A percentile compares a stretch with the other conserved stretches of the same genome.
Evolutionary conservation across 176 grass and related monocot species (phyloP).

Genomic region (Eragrostis nindensis): DNA sequence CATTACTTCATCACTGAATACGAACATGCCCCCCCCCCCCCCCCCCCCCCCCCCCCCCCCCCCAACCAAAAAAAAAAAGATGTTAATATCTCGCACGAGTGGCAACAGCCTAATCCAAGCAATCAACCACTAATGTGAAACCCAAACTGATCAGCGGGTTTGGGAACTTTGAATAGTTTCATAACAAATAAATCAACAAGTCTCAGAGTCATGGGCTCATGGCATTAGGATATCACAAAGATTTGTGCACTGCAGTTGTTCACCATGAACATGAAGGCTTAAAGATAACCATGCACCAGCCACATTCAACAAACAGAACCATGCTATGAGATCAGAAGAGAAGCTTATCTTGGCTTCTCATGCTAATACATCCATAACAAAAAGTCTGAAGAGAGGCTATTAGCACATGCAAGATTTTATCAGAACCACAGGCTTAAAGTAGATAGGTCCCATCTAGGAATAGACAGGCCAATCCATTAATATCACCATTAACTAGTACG

Average conservation of each 20-base stretch:
- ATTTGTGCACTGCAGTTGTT: too few species aligned
- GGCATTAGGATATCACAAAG: not conserved
- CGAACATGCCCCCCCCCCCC: too few species aligned
- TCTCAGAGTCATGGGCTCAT: not conserved
- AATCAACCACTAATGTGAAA: conserved; percentile 1
- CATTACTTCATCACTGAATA: not conserved
- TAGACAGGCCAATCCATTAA: conserved; percentile 23
- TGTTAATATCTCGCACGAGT: not conserved
- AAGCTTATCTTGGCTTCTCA: not conserved
- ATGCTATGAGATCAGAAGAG: not conserved
- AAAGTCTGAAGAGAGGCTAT: not conserved
- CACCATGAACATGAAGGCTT: too few species aligned
- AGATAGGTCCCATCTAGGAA: not conserved
- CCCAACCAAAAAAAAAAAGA: not conserved
- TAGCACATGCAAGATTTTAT: not conserved
- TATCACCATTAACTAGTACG: not conserved
- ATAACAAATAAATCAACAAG: not conserved
- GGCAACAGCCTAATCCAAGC: not conserved
- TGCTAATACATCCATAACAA: conserved; percentile 4
- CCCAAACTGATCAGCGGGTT: not conserved
- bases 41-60: too few species aligned
- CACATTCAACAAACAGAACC: conserved; percentile 2
- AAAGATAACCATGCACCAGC: not conserved
- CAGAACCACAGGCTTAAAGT: conserved; percentile 10
- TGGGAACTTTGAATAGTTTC: not conserved